Evolutionary conservation across 331 rosid species (phyloP).

Genomic region (Acacia concinna): DNA sequence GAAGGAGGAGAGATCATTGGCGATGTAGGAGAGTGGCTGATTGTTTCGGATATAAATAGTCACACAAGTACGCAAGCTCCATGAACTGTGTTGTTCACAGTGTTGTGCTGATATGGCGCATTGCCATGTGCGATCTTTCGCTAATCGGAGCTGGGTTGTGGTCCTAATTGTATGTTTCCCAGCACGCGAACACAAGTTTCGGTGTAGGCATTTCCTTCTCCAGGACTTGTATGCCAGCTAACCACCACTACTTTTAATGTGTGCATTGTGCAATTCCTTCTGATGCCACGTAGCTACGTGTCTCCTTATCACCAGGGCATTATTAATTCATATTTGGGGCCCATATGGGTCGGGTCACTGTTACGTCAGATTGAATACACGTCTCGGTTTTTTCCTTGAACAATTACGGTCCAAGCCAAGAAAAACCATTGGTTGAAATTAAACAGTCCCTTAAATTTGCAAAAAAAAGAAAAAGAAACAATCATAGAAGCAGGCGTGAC

Average conservation of each 20-base stretch:
- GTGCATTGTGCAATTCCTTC: background rate
- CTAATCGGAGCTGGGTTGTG: background rate
- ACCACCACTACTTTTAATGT: background rate
- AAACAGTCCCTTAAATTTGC: background rate
- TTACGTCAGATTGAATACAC: background rate
- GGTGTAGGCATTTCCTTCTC: background rate
- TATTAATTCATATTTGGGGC: background rate
- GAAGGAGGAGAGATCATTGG: background rate
- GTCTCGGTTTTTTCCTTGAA: background rate
- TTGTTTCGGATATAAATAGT: background rate
- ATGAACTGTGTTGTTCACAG: background rate
- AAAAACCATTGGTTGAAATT: background rate
- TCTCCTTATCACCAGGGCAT: background rate
- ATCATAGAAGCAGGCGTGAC: background rate
- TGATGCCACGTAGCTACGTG: background rate
- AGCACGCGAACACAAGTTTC: background rate
- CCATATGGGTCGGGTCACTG: background rate
- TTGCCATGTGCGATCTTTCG: background rate
- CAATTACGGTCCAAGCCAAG: background rate
- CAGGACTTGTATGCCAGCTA: background rate
- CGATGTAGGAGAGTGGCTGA: background rate
- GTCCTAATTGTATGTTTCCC: background rate
- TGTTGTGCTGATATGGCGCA: slow-evolving; percentile 15
- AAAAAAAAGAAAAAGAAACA: background rate
- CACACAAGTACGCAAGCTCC: background rate